These are phyloP conservation scores for Aspergillus novofumigatus DNA, from an alignment of 2,329 filamentous ascomycete species.

Conservation along the genomic window DNA sequence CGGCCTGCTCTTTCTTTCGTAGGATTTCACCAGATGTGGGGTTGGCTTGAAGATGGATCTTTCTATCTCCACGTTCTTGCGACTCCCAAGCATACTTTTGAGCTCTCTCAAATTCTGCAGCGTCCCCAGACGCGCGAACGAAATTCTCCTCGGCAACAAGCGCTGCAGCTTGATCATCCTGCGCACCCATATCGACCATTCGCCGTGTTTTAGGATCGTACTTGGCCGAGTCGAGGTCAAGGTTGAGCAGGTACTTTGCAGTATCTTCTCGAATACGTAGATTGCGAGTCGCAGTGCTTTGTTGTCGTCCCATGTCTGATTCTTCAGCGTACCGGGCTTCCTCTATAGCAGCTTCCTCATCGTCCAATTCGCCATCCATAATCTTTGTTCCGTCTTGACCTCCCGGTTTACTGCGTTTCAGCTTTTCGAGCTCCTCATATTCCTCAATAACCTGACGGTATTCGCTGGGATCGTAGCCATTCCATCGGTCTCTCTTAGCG, in stretches of 20 bases:
- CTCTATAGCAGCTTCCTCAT: constrained; percentile 37
- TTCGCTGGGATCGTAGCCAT: constrained; percentile 88
- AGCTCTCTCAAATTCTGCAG: constrained; percentile 84
- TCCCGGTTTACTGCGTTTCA: constrained; percentile 55
- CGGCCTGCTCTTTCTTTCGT: constrained; percentile 73
- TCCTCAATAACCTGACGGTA: constrained; percentile 85
- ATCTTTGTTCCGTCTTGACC: constrained; percentile 48
- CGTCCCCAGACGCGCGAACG: constrained; percentile 81
- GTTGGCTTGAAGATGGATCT: constrained; percentile 90
- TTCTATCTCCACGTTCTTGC: constrained; percentile 75
- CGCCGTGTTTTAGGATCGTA: constrained; percentile 95
- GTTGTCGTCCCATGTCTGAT: constrained; percentile 91
- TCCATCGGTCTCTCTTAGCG: constrained; percentile 96
- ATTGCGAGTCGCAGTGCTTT: constrained; percentile 85
- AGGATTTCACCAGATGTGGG: constrained; percentile 86
- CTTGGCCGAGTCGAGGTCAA: constrained; percentile 93
- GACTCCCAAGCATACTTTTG: constrained; percentile 93
- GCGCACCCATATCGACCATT: constrained; percentile 81
- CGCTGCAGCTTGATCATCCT: constrained; percentile 72
- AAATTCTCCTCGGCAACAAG: constrained; percentile 92
- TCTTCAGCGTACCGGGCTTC: constrained; percentile 79
- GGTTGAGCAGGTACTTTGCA: constrained; percentile 90
- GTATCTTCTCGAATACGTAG: constrained; percentile 92
- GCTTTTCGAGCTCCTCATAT: constrained; percentile 77
- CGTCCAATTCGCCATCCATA: constrained; percentile 52